Base-by-base conservation (phyloP, 768 basidiomycete species). In the Trametopsis cervina region DNA sequence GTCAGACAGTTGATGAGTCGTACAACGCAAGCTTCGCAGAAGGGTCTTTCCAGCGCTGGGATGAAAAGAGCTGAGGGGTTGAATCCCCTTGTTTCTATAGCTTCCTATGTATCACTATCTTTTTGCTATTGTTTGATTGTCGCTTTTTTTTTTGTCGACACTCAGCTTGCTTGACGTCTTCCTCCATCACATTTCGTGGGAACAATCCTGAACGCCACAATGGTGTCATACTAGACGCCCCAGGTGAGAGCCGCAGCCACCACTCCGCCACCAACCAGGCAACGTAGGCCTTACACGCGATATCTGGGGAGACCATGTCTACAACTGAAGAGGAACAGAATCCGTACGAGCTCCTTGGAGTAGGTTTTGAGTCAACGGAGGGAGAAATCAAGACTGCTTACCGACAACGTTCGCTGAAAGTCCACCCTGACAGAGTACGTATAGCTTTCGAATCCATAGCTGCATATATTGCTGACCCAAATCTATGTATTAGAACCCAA, bases 401-500 rank as follows among this genome's bases (percentile, higher is more conserved):
- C 56, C 76, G 89, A 35, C 74, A 86, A 50, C 72, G 78, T 23
- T 90, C 89, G 1, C 73, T 89, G 57, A 90, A 89, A 68, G 86
- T 90, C 27, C 89, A 92, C 66, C 89, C 89, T 23, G 89, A 91
- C 60, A 78, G 87, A 60, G 89, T 89, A 78, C 73, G 52, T 52
- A 35, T 39, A 20, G 22, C 24, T 55, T 52, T 44, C 27, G 53
- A 40, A 53, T 51, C 25, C 41, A 22, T 10, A 10, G 13, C 7
- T 33, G 7, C 29, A 17, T 45, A n/a, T 27, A 57, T 59, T n/a
- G 54, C 33, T 43, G 33, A 44, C 54, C 54, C 44, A n/a, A n/a
- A n/a, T 44, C n/a, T 27, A 15, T 37, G 4, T 3, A 11, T 18
- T 63, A 89, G 85, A 89, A 89, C 53, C 80, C 80, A 25, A 79